Percentiles rank a stretch among this genome's conserved stretches.
phyloP scores from a whole-genome alignment of 2,329 filamentous ascomycete genomes.

The Cordyceps farinosa region DNA sequence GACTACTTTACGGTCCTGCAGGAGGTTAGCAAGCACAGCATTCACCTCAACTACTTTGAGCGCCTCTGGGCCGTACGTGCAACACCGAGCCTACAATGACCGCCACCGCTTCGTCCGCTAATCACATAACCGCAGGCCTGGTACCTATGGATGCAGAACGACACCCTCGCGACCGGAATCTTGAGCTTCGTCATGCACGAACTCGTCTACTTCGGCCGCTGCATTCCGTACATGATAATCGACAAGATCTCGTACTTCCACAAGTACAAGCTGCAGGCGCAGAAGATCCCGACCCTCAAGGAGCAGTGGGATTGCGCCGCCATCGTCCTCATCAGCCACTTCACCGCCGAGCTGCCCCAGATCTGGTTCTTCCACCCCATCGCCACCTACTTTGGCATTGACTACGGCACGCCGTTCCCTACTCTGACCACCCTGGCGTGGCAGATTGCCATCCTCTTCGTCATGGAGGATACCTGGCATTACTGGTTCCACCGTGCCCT shows the following conservation, averaged over 20 bases:
- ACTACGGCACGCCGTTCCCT: constrained; percentile 87
- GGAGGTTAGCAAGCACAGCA: constrained; percentile 68
- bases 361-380: constrained; percentile 99
- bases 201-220: constrained; percentile 87
- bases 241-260: constrained; percentile 84
- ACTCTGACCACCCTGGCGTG: constrained; percentile 78
- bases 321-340: constrained; percentile 90
- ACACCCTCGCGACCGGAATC: constrained; percentile 92
- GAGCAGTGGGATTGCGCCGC: constrained; percentile 95
- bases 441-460: constrained; percentile 91
- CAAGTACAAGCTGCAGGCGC: constrained; percentile 88
- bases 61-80: constrained; percentile 76
- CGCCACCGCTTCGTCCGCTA: constrained; percentile 6
- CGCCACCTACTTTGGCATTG: constrained; percentile 86
- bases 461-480: constrained; percentile 96
- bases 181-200: constrained; percentile 98
- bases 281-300: constrained; percentile 85
- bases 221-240: constrained; percentile 87
- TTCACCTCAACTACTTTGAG: constrained; percentile 82
- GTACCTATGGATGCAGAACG: constrained; percentile 98
- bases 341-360: constrained; percentile 96
- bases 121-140: constrained; percentile 55
- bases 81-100: constrained; percentile 17
- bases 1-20: constrained; percentile 58
- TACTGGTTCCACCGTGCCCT: constrained; percentile 93